Evolutionary conservation across 192 early-diverging fungal species (phyloP).

Genomic region (Gamsiella multidivaricata): DNA sequence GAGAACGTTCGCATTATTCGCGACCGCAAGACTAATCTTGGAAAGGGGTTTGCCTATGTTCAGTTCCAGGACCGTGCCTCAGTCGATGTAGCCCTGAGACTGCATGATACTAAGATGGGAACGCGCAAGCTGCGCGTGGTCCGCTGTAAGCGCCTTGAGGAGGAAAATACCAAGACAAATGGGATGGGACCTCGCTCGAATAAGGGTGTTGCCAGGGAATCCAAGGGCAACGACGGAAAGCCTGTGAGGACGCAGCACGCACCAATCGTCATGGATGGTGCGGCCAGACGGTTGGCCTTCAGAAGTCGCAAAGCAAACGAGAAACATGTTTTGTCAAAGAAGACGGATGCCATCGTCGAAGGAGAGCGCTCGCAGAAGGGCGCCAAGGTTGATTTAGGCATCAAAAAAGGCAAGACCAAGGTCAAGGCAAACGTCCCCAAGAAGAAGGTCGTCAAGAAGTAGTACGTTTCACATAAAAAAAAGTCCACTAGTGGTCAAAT

Average conservation of each 20-base stretch:
- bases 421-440: slow-evolving; percentile 52
- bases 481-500: too few species aligned
- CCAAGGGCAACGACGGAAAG: slow-evolving; percentile 14
- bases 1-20: slow-evolving; percentile 88
- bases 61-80: slow-evolving; percentile 83
- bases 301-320: slow-evolving; percentile 45
- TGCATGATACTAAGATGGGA: slow-evolving; percentile 77
- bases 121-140: slow-evolving; percentile 73
- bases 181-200: slow-evolving; percentile 30
- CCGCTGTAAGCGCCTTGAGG: slow-evolving; percentile 58
- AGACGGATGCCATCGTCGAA: slow-evolving; percentile 34
- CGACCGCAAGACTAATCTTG: slow-evolving; percentile 85
- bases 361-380: slow-evolving; percentile 51
- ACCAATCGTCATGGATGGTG: slow-evolving; percentile 45
- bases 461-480: too few species aligned
- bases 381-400: slow-evolving; percentile 50
- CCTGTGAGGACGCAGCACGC: slow-evolving; percentile 28
- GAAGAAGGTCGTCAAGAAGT: slow-evolving; percentile 56
- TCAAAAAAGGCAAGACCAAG: slow-evolving; percentile 54
- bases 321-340: slow-evolving; percentile 40
- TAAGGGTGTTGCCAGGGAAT: slow-evolving; percentile 21
- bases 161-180: slow-evolving; percentile 39
- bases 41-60: slow-evolving; percentile 95
- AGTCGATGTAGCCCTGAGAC: slow-evolving; percentile 81
- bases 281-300: slow-evolving; percentile 39